Percentiles rank a stretch among this genome's conserved stretches.
These are phyloP conservation scores for Trametes sanguinea DNA, from an alignment of 768 basidiomycete genomes.

Conservation along the genomic window DNA sequence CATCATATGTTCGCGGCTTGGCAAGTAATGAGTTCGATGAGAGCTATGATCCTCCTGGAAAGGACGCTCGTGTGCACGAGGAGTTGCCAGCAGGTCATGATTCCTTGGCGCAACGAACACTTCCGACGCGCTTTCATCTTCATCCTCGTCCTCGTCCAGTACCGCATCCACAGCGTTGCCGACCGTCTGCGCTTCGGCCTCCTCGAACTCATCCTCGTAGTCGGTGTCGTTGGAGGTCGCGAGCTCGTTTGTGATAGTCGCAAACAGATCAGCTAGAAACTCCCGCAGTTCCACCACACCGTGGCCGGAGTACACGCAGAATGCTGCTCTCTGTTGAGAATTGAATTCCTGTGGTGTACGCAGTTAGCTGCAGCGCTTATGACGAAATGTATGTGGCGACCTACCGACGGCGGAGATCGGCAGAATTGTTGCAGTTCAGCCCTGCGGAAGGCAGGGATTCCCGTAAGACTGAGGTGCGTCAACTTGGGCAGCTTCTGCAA, in stretches of 20 bases:
- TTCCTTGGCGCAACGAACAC: slow-evolving; percentile 7
- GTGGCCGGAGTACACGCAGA: slow-evolving; percentile 95
- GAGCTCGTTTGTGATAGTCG: slow-evolving; percentile 70
- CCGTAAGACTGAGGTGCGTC: slow-evolving; percentile 96
- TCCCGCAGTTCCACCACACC: slow-evolving; percentile 83
- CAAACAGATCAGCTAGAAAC: slow-evolving; percentile 76
- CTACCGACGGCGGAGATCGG: slow-evolving; percentile 80
- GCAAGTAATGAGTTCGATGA: neutral
- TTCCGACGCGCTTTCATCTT: slow-evolving; percentile 23
- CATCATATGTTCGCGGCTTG: slow-evolving; percentile 24
- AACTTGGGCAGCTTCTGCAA: slow-evolving; percentile 87
- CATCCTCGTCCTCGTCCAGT: slow-evolving; percentile 38
- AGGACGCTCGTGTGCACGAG: slow-evolving; percentile 7
- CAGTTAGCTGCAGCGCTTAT: neutral
- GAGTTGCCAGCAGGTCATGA: slow-evolving; percentile 3
- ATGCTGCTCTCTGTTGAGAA: slow-evolving; percentile 81
- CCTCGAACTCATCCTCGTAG: slow-evolving; percentile 37
- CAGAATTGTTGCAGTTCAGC: slow-evolving; percentile 88
- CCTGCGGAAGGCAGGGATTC: slow-evolving; percentile 88
- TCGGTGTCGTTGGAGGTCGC: slow-evolving; percentile 45
- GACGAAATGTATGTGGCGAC: slow-evolving; percentile 28
- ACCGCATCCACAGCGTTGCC: neutral
- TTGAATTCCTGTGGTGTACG: slow-evolving; percentile 75
- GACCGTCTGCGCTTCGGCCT: neutral
- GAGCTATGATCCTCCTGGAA: neutral